Evolutionary conservation across 148 eudicot species (phyloP).

Genomic region (Rhododendron vialii): DNA sequence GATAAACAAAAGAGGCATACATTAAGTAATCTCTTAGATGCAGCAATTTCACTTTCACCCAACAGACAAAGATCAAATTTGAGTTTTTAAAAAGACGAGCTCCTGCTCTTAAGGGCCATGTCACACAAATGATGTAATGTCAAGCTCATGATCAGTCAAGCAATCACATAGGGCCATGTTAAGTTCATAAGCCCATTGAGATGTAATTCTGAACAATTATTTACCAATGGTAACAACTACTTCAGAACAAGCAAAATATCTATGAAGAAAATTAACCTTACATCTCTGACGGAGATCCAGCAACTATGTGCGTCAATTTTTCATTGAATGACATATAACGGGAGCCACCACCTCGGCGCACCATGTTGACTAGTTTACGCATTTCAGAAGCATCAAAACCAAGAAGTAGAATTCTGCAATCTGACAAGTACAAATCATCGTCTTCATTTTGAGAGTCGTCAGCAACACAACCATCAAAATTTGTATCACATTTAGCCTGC

Average conservation of each 20-base stretch:
- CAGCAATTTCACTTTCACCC: background rate
- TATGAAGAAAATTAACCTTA: slow-evolving; percentile 27
- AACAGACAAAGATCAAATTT: background rate
- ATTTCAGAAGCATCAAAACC: slow-evolving; percentile 75
- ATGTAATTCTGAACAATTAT: background rate
- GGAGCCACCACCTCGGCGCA: slow-evolving; percentile 95
- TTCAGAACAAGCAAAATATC: background rate
- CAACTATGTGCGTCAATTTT: slow-evolving; percentile 82
- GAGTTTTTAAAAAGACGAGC: background rate
- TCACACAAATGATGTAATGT: background rate
- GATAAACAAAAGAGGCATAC: background rate
- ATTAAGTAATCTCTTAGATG: background rate
- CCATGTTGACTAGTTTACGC: slow-evolving; percentile 73
- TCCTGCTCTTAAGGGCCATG: background rate
- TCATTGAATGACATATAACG: slow-evolving; percentile 78
- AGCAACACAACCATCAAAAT: slow-evolving; percentile 60
- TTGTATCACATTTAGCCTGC: slow-evolving; percentile 28
- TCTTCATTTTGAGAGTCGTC: slow-evolving; percentile 82
- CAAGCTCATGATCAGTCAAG: background rate
- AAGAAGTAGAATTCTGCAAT: slow-evolving; percentile 72
- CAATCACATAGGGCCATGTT: background rate
- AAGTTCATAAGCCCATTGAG: slow-evolving; percentile 1
- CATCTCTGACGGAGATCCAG: slow-evolving; percentile 88
- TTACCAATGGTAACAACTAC: background rate
- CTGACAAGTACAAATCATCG: slow-evolving; percentile 84